Evolutionary conservation across 345 rosid species (phyloP), one percentile per base, ranked within the genome.

Genomic region (Arabis hirsuta): DNA sequence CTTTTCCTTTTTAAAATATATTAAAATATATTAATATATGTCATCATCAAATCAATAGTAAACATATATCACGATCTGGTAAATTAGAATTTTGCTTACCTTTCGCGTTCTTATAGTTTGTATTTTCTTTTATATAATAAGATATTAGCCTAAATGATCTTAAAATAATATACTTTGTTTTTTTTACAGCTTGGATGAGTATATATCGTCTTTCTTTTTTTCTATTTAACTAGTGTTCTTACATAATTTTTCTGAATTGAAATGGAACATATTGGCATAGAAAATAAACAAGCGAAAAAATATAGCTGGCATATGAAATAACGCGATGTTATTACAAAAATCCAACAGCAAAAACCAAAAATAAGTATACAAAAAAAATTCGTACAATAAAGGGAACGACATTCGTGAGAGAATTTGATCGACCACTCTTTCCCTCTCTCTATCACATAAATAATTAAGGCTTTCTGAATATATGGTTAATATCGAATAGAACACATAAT

Each of bases 311-410:
- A 51, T 16, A 10, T 52, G 56, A 61, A 44, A 45, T 45, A 60
- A 67, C 69, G 14, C 54, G 44, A 69, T 47, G 60, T 45, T 61
- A 29, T 69, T 62, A 69, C 53, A 73, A 41, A 50, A 53, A 6
- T 73, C 72, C 54, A 73, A 73, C 54, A 60, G 48, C 46, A 73
- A 55, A 69, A 68, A 36, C 38, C 59, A 69, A 76, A 68, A 53
- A 54, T 46, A 55, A 68, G 41, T 67, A 68, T 4, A 61, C 43
- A 43, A 67, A 54, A 46, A 14, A 2, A 7, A 5, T 0, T 61
- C 51, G 58, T 51, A 69, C 74, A 54, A 75, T 44, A 62, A 75
- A 68, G 70, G 68, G 55, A 43, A 67, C 41, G 47, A 51, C 62
- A 59, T 67, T 66, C 39, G 31, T 43, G 67, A 73, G 51, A 53